A percentile compares a stretch with the other conserved stretches of the same genome.
Conservation (phyloP, 2,329 filamentous ascomycete species). For the Botrytis paeoniae region DNA sequence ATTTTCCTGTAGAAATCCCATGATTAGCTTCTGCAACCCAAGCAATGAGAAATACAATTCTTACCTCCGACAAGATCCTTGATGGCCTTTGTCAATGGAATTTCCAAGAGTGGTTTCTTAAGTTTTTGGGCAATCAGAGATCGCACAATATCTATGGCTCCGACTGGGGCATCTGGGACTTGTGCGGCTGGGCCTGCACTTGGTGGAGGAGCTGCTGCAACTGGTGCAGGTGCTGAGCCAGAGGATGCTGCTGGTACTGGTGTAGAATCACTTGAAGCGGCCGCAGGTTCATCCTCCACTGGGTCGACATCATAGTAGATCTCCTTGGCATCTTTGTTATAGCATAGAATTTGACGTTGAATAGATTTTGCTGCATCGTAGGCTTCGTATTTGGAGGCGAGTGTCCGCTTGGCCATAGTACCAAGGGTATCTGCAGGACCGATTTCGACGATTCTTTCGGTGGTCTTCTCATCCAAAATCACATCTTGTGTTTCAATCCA, state of each 20-base stretch:
- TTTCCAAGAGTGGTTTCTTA: conserved; percentile 86
- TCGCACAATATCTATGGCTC: conserved; percentile 85
- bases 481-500: conserved; percentile 99
- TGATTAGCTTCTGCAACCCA: conserved; percentile 21
- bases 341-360: conserved; percentile 96
- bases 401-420: conserved; percentile 93
- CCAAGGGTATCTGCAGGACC: conserved; percentile 95
- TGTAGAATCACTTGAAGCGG: conserved; percentile 43
- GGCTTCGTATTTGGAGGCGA: conserved; percentile 96
- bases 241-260: conserved; percentile 43
- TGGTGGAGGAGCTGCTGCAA: conserved; percentile 56
- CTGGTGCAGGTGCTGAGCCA: conserved; percentile 50
- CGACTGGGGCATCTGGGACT: conserved; percentile 81
- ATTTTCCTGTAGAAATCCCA: conserved; percentile 67
- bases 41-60: conserved; percentile 35
- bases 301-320: conserved; percentile 99
- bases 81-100: conserved; percentile 93
- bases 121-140: conserved; percentile 93
- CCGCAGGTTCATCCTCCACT: conserved; percentile 79
- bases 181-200: conserved; percentile 82
- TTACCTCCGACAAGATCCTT: conserved; percentile 96
- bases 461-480: conserved; percentile 91
- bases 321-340: conserved; percentile 98
- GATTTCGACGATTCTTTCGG: conserved; percentile 96
- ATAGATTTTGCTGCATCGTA: conserved; percentile 97